Conservation (phyloP, 2,329 filamentous ascomycete genomes). For the Cladosporium sp. region DNA sequence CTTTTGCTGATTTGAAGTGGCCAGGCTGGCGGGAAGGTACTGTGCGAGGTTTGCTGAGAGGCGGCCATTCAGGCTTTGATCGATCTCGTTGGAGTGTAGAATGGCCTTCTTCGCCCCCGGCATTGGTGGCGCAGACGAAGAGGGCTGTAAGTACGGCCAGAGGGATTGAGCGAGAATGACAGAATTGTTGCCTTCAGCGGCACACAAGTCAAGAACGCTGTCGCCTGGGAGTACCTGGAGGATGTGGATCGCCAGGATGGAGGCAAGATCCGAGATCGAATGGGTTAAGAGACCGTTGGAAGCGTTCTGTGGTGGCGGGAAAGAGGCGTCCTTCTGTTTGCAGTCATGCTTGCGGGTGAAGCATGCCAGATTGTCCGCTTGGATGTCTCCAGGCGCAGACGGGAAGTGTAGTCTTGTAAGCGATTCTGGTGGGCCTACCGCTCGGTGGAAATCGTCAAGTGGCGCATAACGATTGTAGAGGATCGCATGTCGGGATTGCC, state of each 20-base stretch:
- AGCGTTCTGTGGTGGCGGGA: constrained; percentile 21
- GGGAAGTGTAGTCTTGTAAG: not conserved
- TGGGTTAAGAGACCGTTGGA: constrained; percentile 22
- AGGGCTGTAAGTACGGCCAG: constrained; percentile 21
- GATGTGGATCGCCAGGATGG: constrained; percentile 33
- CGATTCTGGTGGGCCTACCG: not conserved
- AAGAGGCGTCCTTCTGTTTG: constrained; percentile 14
- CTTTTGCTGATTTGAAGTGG: constrained; percentile 12
- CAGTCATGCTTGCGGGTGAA: not conserved
- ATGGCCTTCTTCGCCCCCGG: constrained; percentile 21
- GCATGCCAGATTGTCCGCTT: constrained; percentile 7
- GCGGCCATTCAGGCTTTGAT: constrained; percentile 30
- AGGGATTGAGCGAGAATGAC: constrained; percentile 33
- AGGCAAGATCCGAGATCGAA: constrained; percentile 31
- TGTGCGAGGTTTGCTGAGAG: constrained; percentile 25
- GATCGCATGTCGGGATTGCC: constrained; percentile 23
- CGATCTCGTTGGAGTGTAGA: constrained; percentile 38
- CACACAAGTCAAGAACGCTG: constrained; percentile 39
- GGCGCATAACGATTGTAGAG: constrained; percentile 28
- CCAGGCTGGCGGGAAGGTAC: constrained; percentile 23
- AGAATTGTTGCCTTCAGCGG: constrained; percentile 37
- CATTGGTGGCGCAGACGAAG: constrained; percentile 10
- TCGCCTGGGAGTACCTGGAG: constrained; percentile 34
- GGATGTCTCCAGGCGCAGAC: constrained; percentile 5
- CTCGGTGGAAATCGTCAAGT: constrained; percentile 13